Evolutionary conservation across 2,329 filamentous ascomycete genomes (phyloP).

Genomic region (Fusarium kyushuense): DNA sequence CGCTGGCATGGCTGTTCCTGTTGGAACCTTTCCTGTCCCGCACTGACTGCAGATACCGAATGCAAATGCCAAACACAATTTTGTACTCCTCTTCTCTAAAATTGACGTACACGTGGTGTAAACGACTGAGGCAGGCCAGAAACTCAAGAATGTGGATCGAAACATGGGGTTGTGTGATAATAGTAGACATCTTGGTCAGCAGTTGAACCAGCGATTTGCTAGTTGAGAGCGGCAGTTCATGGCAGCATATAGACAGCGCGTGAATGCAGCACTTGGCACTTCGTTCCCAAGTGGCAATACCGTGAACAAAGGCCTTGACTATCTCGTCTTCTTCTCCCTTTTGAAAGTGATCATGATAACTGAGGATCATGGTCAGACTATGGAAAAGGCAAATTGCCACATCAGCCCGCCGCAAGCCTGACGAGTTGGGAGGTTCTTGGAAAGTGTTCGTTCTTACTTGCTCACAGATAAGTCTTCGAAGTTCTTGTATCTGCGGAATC

Average conservation of each 20-base stretch:
- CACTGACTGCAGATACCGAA: slow-evolving; percentile 91
- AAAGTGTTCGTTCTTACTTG: slow-evolving; percentile 83
- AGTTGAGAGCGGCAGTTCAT: slow-evolving; percentile 89
- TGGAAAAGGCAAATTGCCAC: slow-evolving; percentile 91
- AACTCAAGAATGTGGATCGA: slow-evolving; percentile 97
- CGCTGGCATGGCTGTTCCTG: slow-evolving; percentile 60
- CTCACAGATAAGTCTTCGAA: slow-evolving; percentile 83
- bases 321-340: slow-evolving; percentile 91
- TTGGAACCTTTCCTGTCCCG: slow-evolving; percentile 71
- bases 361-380: slow-evolving; percentile 85
- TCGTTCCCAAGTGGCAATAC: slow-evolving; percentile 85
- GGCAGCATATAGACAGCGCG: slow-evolving; percentile 92
- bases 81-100: slow-evolving; percentile 93
- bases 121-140: slow-evolving; percentile 85
- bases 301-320: slow-evolving; percentile 85
- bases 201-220: slow-evolving; percentile 88
- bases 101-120: slow-evolving; percentile 87
- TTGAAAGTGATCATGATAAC: slow-evolving; percentile 87
- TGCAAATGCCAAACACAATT: slow-evolving; percentile 94
- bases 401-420: slow-evolving; percentile 86
- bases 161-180: slow-evolving; percentile 92
- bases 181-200: slow-evolving; percentile 92
- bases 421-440: slow-evolving; percentile 82
- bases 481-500: slow-evolving; percentile 78
- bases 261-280: slow-evolving; percentile 95